phyloP scores from a whole-genome alignment of 176 grass and related monocot genomes.

The Ampelocalamus luodianensis region DNA sequence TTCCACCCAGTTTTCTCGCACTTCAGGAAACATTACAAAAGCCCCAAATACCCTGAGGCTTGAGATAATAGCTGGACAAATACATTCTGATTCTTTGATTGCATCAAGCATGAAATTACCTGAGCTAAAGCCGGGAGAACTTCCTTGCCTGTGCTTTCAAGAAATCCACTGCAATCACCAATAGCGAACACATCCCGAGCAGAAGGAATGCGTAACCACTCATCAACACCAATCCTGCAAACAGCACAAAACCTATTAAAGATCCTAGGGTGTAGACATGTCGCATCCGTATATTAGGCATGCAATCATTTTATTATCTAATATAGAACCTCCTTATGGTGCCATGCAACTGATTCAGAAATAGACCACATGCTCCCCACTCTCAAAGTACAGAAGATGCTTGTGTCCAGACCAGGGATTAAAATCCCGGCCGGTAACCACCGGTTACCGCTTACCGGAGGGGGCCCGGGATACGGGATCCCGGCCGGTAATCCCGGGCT shows the following conservation, averaged over 20 bases:
- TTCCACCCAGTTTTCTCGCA: neutral
- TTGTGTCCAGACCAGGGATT: neutral
- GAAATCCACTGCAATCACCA: slow-evolving; percentile 92
- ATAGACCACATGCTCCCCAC: neutral
- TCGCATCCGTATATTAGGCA: neutral
- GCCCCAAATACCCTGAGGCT: neutral
- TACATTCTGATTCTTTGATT: slow-evolving; percentile 4
- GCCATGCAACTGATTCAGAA: neutral
- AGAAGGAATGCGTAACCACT: slow-evolving; percentile 88
- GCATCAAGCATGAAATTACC: slow-evolving; percentile 49
- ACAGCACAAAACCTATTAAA: slow-evolving; percentile 9
- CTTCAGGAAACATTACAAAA: neutral
- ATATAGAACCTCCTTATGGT: neutral
- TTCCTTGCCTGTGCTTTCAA: slow-evolving; percentile 78
- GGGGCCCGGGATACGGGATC: too few relatives aligned
- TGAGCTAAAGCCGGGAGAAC: slow-evolving; percentile 94
- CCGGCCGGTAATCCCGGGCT: too few relatives aligned
- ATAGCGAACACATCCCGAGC: slow-evolving; percentile 80
- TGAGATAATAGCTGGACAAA: neutral
- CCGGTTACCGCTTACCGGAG: too few relatives aligned
- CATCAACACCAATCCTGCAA: slow-evolving; percentile 85
- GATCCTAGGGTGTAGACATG: neutral
- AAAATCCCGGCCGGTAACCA: too few relatives aligned
- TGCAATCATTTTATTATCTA: neutral
- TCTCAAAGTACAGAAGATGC: neutral